Conservation (phyloP, 768 basidiomycete species). For the Russula brevipes region DNA sequence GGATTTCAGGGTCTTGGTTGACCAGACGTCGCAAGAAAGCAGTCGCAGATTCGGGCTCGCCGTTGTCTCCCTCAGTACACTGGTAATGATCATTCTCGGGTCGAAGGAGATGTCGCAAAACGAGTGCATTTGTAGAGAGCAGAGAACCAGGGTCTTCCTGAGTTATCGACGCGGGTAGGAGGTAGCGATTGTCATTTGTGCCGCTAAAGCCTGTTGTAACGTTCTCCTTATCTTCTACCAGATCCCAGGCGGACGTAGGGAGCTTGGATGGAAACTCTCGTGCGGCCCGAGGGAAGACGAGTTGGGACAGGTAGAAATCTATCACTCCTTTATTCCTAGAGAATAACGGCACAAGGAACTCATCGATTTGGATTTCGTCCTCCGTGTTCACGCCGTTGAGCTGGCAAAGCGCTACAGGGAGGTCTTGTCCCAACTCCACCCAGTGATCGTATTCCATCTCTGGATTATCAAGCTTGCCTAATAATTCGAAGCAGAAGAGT, state of each 20-base stretch:
- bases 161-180: slow-evolving; percentile 34
- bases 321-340: slow-evolving; percentile 36
- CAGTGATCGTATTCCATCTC: slow-evolving; percentile 39
- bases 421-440: slow-evolving; percentile 26
- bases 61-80: slow-evolving; percentile 20
- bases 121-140: slow-evolving; percentile 45
- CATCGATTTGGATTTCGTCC: slow-evolving; percentile 34
- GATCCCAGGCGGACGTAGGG: slow-evolving; percentile 49
- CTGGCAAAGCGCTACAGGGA: slow-evolving; percentile 33
- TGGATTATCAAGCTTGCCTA: slow-evolving; percentile 41
- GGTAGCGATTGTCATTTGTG: slow-evolving; percentile 45
- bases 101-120: slow-evolving; percentile 37
- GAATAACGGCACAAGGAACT: slow-evolving; percentile 35
- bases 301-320: slow-evolving; percentile 43
- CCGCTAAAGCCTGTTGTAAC: slow-evolving; percentile 51
- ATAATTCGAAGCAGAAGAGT: slow-evolving; percentile 34
- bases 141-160: slow-evolving; percentile 39
- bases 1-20: slow-evolving; percentile 36
- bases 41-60: slow-evolving; percentile 20
- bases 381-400: slow-evolving; percentile 41
- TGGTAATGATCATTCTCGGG: slow-evolving; percentile 40
- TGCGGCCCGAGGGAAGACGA: slow-evolving; percentile 48
- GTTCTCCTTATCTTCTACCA: slow-evolving; percentile 37
- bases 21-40: slow-evolving; percentile 34
- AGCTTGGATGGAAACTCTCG: slow-evolving; percentile 46